Base-by-base conservation (phyloP, 129 eudicot species). In the Pittosporum tobira region DNA sequence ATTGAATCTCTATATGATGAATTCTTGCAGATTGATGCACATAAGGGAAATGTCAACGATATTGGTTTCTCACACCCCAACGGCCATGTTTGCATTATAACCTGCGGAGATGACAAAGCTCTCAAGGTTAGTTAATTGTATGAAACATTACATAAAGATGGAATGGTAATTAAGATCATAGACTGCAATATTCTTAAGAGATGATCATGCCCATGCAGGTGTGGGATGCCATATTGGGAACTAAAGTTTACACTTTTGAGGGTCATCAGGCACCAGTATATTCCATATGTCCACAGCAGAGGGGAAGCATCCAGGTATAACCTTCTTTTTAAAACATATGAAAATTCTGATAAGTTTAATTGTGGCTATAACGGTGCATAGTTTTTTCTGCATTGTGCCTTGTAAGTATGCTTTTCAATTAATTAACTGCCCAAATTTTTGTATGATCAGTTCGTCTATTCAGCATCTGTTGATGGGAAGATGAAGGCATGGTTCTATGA, bases 91-190 rank as follows among this genome's bases (percentile, higher is more conserved):
- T 68, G 68, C 51, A 29, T 85, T 25, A 59, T 85, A 63, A 81
- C 95, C 48, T 85, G 95, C 61, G 95, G 89, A 62, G 89, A 85
- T 31, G 95, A 85, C 69, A 76, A 55, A 72, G 44, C 64, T 25
- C 51, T 85, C 46, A 85, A 76, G 89, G 95, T 83, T 57, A 45
- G 65, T 51, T 61, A n/a, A n/a, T 64, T 60, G 20, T 22, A n/a
- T n/a, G n/a, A n/a, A n/a, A n/a, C n/a, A n/a, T n/a, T n/a, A n/a
- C n/a, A n/a, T n/a, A n/a, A n/a, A n/a, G 15, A 52, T 36, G 25
- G 7, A 19, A 71, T 50, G 28, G 23, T 14, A n/a, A n/a, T n/a
- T n/a, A 1, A 16, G 0, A 5, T 29, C 48, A 14, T 53, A 23
- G 40, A 56, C 1, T 36, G 21, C 49, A 31, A 12, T n/a, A n/a